These are phyloP conservation scores for Geranium brycei DNA, from an alignment of 345 rosid species.

Conservation along the genomic window DNA sequence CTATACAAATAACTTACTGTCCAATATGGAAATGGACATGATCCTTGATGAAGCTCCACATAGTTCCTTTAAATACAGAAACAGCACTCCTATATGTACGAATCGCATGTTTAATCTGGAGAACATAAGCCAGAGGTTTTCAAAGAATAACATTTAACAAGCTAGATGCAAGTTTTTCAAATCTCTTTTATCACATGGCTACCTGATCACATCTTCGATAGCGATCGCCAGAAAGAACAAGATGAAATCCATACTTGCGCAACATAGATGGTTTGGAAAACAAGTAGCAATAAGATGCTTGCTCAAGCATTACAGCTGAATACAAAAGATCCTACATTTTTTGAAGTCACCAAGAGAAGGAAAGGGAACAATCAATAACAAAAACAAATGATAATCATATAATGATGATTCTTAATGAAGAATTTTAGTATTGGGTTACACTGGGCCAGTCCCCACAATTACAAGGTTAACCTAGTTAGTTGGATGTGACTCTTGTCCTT, in stretches of 20 bases:
- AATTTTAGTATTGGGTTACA: too few species aligned
- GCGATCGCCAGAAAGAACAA: constrained; percentile 90
- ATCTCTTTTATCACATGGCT: constrained; percentile 11
- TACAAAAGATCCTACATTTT: constrained; percentile 62
- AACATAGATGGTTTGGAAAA: constrained; percentile 79
- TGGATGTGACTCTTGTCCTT: too few species aligned
- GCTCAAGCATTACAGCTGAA: constrained; percentile 99
- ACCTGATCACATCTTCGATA: constrained; percentile 96
- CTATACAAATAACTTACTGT: constrained; percentile 49
- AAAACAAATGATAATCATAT: background rate
- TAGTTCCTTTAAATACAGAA: constrained; percentile 71
- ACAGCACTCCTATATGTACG: constrained; percentile 76
- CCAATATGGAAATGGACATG: constrained; percentile 91
- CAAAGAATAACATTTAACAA: constrained; percentile 12
- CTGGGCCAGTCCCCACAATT: too few species aligned
- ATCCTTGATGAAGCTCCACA: constrained; percentile 89
- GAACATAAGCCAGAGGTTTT: constrained; percentile 13
- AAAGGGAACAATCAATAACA: background rate
- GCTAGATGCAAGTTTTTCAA: background rate
- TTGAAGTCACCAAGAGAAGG: constrained; percentile 12
- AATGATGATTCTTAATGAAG: too few species aligned
- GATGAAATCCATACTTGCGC: constrained; percentile 95
- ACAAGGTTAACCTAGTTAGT: too few species aligned
- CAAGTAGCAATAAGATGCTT: constrained; percentile 94
- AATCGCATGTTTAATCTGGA: constrained; percentile 87